Conservation (phyloP, 306 rosid genomes). For the Potentilla sterilis region DNA sequence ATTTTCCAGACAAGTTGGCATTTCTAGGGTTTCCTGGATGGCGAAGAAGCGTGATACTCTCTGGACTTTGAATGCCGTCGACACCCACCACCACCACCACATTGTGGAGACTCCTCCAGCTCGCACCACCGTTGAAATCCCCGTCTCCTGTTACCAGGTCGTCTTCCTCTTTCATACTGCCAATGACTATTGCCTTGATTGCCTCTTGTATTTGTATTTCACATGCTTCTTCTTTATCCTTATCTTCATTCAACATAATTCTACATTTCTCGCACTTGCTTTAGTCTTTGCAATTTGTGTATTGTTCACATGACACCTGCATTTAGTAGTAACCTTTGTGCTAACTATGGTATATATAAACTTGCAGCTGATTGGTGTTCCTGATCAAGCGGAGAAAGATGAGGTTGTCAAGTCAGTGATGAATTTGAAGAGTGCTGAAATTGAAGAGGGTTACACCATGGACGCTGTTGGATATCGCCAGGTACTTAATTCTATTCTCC, state of each 20-base stretch:
- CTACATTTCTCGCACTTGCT: not conserved
- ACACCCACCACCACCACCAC: conserved; percentile 40
- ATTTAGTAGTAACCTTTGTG: conserved; percentile 19
- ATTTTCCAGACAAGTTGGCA: conserved; percentile 29
- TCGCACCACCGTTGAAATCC: conserved; percentile 58
- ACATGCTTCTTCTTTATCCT: not conserved
- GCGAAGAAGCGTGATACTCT: conserved; percentile 39
- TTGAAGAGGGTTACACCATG: conserved; percentile 85
- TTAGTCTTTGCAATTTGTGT: not conserved
- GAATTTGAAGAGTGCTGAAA: conserved; percentile 73
- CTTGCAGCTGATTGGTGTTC: conserved; percentile 85
- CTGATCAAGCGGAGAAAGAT: conserved; percentile 87
- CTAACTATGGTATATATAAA: conserved; percentile 14
- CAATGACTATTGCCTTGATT: too few relatives aligned
- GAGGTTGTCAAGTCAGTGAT: conserved; percentile 92
- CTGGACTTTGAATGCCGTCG: conserved; percentile 57
- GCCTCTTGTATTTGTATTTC: not conserved
- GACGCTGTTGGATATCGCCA: conserved; percentile 74
- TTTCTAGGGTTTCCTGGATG: conserved; percentile 38
- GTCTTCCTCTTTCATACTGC: too few relatives aligned
- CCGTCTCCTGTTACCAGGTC: conserved; percentile 92
- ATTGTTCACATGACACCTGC: not conserved
- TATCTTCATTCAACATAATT: too few relatives aligned
- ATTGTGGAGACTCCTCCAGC: conserved; percentile 33
- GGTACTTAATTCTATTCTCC: conserved; percentile 34